A percentile compares a stretch with the other conserved stretches of the same genome.
Evolutionary conservation across 2,329 filamentous ascomycete genomes (phyloP).

Genomic region (Lachnellula subtilissima): DNA sequence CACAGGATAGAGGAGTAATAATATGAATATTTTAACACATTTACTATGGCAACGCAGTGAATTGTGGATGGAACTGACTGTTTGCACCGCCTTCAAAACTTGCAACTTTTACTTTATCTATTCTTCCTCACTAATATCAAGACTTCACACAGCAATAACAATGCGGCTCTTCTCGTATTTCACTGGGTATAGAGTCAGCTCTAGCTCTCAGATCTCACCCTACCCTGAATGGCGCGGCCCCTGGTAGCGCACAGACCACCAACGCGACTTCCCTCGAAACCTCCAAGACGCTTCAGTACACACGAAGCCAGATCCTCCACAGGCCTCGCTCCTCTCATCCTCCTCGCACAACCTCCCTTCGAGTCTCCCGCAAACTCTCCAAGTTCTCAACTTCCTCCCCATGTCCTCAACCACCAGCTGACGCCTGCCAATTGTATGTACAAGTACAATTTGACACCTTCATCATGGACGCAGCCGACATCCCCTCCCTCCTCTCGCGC

Average conservation of each 20-base stretch:
- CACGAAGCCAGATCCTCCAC: not conserved
- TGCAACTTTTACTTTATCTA: not conserved
- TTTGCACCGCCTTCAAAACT: no score
- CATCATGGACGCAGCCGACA: slow-evolving; percentile 61
- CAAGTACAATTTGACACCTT: no score
- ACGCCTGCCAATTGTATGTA: no score
- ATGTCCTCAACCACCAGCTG: no score
- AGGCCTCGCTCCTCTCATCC: not conserved
- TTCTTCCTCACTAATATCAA: not conserved
- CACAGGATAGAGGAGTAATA: no score
- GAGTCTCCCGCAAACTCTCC: no score
- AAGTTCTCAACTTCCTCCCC: no score
- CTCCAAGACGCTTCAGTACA: not conserved
- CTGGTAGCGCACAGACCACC: not conserved
- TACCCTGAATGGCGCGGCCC: not conserved
- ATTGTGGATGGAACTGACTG: no score
- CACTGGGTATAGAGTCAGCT: not conserved
- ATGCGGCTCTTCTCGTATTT: not conserved
- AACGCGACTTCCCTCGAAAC: not conserved
- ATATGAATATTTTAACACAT: no score
- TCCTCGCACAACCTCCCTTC: not conserved
- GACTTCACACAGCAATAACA: not conserved
- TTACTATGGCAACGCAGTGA: no score
- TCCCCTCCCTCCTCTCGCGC: slow-evolving; percentile 59
- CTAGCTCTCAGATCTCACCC: not conserved